Conservation (phyloP, 345 rosid species). For the Brassica nigra region DNA sequence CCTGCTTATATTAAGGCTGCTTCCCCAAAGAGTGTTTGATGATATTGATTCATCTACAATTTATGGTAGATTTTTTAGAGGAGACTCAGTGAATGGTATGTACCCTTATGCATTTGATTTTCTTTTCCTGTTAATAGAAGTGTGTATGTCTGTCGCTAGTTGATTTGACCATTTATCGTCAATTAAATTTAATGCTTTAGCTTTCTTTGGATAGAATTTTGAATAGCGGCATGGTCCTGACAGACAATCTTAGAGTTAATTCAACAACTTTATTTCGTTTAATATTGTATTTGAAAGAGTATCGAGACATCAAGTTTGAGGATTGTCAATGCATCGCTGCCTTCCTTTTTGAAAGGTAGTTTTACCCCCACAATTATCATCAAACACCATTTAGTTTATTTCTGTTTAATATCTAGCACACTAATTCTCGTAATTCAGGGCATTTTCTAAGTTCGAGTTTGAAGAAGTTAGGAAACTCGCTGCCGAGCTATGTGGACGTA, state of each 20-base stretch:
- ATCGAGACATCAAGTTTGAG: slow-evolving; percentile 43
- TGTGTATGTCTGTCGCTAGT: neutral
- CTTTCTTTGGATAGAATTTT: neutral
- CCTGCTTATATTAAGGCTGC: slow-evolving; percentile 74
- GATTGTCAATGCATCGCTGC: slow-evolving; percentile 59
- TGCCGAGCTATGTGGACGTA: slow-evolving; percentile 93
- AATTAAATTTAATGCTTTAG: slow-evolving; percentile 18
- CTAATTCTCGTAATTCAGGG: slow-evolving; percentile 49
- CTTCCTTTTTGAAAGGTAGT: slow-evolving; percentile 73
- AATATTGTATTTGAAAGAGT: slow-evolving; percentile 43
- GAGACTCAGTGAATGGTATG: slow-evolving; percentile 50
- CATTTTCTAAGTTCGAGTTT: slow-evolving; percentile 66
- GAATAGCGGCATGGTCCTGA: neutral
- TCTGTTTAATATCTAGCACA: slow-evolving; percentile 25
- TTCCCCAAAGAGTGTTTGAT: slow-evolving; percentile 78
- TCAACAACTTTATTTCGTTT: neutral
- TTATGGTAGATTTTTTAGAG: slow-evolving; percentile 58
- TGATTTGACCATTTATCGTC: slow-evolving; percentile 9
- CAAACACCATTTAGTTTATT: slow-evolving; percentile 27
- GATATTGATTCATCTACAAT: slow-evolving; percentile 51
- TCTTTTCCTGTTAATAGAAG: slow-evolving; percentile 1
- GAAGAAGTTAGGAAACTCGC: slow-evolving; percentile 86
- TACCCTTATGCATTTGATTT: slow-evolving; percentile 17
- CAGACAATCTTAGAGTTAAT: slow-evolving; percentile 9
- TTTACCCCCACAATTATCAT: slow-evolving; percentile 20